These are phyloP conservation scores for Laburnicola sp. DNA, from an alignment of 2,329 filamentous ascomycete species.

Conservation along the genomic window DNA sequence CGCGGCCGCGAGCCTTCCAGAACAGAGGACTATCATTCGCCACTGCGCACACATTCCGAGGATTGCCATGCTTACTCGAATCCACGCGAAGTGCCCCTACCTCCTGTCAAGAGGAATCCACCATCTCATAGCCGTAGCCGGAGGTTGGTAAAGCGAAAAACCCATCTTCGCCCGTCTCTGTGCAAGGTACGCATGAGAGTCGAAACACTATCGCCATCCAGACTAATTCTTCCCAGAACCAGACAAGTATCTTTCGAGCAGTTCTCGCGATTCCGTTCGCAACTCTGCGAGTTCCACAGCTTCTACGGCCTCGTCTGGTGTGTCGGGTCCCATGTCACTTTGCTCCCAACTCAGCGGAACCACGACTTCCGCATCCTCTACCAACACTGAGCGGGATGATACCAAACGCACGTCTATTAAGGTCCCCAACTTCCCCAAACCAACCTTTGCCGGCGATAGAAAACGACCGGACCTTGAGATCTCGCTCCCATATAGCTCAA, in stretches of 20 bases:
- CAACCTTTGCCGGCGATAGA: slow-evolving; percentile 1
- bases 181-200: background rate
- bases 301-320: slow-evolving; percentile 10
- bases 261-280: slow-evolving; percentile 9
- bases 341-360: background rate
- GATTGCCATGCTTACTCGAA: slow-evolving; percentile 16
- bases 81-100: slow-evolving; percentile 7
- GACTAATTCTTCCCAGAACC: slow-evolving; percentile 7
- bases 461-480: slow-evolving; percentile 9
- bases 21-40: background rate
- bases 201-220: background rate
- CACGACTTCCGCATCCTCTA: slow-evolving; percentile 1
- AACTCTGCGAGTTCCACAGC: slow-evolving; percentile 8
- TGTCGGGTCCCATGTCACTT: background rate
- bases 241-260: slow-evolving; percentile 11
- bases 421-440: slow-evolving; percentile 6
- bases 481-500: slow-evolving; percentile 8
- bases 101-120: background rate
- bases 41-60: background rate
- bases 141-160: background rate
- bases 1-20: background rate
- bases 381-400: background rate
- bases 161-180: background rate
- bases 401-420: background rate
- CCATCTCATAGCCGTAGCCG: slow-evolving; percentile 4